phyloP scores from a whole-genome alignment of 345 rosid genomes.

The Mercurialis annua region DNA sequence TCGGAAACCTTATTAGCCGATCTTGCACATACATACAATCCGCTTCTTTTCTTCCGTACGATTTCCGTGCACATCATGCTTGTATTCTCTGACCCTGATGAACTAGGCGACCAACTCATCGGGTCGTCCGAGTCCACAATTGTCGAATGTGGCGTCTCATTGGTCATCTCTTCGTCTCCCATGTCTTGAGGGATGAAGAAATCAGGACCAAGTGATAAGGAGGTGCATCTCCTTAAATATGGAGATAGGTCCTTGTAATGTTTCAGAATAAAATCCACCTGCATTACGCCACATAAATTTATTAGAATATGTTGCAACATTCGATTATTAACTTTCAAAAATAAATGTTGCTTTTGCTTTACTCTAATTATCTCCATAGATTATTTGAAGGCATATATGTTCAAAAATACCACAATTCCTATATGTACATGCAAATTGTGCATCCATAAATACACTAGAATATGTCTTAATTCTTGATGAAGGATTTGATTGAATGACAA shows the following conservation, averaged over 20 bases:
- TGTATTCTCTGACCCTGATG: slow-evolving; percentile 52
- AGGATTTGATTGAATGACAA: too few species aligned
- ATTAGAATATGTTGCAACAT: neutral
- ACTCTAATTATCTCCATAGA: too few species aligned
- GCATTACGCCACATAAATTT: neutral
- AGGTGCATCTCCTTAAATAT: slow-evolving; percentile 58
- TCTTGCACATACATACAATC: slow-evolving; percentile 55
- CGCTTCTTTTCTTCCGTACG: slow-evolving; percentile 73
- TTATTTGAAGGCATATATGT: too few species aligned
- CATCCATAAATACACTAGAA: too few species aligned
- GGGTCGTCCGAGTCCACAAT: slow-evolving; percentile 70
- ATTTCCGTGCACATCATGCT: slow-evolving; percentile 35
- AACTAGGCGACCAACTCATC: slow-evolving; percentile 68
- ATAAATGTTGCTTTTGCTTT: too few species aligned
- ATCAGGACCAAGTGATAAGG: slow-evolving; percentile 80
- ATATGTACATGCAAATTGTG: too few species aligned
- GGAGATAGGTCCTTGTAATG: slow-evolving; percentile 66
- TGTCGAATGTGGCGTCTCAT: slow-evolving; percentile 64
- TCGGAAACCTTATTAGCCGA: slow-evolving; percentile 48
- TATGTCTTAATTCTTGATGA: too few species aligned
- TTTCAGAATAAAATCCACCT: slow-evolving; percentile 91
- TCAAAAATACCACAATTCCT: too few species aligned
- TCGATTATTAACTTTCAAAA: too few species aligned
- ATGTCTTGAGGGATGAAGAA: slow-evolving; percentile 79
- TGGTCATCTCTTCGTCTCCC: slow-evolving; percentile 56